Conservation (phyloP, 2,329 filamentous ascomycete genomes). For the Acrocalymma vagum region DNA sequence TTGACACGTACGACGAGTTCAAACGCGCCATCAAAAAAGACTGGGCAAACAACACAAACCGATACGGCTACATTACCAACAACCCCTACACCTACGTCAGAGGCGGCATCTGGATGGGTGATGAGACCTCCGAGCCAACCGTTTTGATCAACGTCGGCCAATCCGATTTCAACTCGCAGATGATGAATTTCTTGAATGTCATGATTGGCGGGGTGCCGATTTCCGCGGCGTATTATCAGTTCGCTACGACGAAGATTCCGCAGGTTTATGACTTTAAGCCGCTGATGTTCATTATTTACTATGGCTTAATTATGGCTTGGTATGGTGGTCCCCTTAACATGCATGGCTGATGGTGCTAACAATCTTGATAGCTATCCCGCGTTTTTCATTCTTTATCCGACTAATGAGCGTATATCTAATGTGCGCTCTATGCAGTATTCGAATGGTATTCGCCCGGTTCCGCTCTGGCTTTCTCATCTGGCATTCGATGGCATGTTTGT, state of each 20-base stretch:
- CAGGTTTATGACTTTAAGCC: slow-evolving; percentile 57
- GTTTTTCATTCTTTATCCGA: slow-evolving; percentile 88
- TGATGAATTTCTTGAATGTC: slow-evolving; percentile 28
- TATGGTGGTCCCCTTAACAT: slow-evolving; percentile 75
- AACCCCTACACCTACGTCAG: slow-evolving; percentile 49
- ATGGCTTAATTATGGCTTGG: slow-evolving; percentile 73
- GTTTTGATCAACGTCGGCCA: slow-evolving; percentile 20
- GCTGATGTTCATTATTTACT: slow-evolving; percentile 62
- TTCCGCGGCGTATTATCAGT: slow-evolving; percentile 21
- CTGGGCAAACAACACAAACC: slow-evolving; percentile 63
- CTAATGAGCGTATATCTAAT: slow-evolving; percentile 77
- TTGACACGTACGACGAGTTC: slow-evolving; percentile 73
- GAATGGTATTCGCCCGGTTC: slow-evolving; percentile 82
- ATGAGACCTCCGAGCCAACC: slow-evolving; percentile 18
- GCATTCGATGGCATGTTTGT: slow-evolving; percentile 80
- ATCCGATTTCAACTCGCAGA: slow-evolving; percentile 50
- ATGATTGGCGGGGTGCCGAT: slow-evolving; percentile 27
- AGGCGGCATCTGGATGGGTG: slow-evolving; percentile 31
- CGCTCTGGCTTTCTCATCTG: slow-evolving; percentile 84
- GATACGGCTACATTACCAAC: slow-evolving; percentile 58
- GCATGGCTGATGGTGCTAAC: slow-evolving; percentile 81
- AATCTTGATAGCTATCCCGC: slow-evolving; percentile 77
- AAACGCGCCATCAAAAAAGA: slow-evolving; percentile 62
- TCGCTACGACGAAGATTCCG: slow-evolving; percentile 20
- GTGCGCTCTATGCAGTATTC: slow-evolving; percentile 87